phyloP scores from a whole-genome alignment of 495 filamentous ascomycete species.

The Cercophora scortea region DNA sequence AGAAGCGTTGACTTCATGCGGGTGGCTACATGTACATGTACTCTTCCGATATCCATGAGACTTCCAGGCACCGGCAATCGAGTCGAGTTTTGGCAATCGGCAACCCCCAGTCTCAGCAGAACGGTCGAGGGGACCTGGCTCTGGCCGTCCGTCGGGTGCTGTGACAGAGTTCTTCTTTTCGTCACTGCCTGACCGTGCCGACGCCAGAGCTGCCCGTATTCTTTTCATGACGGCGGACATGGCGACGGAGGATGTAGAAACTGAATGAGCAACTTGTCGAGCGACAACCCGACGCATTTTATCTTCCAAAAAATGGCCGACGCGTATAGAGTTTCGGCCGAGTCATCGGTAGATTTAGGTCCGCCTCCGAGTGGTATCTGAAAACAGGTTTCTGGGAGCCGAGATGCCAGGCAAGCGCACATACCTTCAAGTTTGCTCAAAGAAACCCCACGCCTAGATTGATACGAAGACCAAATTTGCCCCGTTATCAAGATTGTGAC shows the following conservation, averaged over 20 bases:
- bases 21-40: too few species aligned
- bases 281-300: background rate
- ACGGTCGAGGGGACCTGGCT: constrained; percentile 3
- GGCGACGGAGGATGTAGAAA: background rate
- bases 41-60: background rate
- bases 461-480: too few species aligned
- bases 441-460: background rate
- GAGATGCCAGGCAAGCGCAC: background rate
- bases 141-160: background rate
- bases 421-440: background rate
- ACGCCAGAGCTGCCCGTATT: background rate
- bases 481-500: too few species aligned
- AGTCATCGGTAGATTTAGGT: background rate
- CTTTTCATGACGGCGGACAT: background rate
- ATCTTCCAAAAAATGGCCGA: background rate
- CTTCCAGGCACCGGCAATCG: background rate
- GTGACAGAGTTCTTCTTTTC: background rate
- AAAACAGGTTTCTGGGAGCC: background rate
- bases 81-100: constrained; percentile 1
- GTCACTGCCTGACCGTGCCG: background rate
- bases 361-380: too few species aligned
- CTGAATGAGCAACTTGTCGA: background rate
- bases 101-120: constrained; percentile 1
- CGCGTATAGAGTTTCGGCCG: constrained; percentile 3
- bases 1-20: background rate